Conservation (phyloP, 1,284 basidiomycete genomes). For the Leccinum solheimii region DNA sequence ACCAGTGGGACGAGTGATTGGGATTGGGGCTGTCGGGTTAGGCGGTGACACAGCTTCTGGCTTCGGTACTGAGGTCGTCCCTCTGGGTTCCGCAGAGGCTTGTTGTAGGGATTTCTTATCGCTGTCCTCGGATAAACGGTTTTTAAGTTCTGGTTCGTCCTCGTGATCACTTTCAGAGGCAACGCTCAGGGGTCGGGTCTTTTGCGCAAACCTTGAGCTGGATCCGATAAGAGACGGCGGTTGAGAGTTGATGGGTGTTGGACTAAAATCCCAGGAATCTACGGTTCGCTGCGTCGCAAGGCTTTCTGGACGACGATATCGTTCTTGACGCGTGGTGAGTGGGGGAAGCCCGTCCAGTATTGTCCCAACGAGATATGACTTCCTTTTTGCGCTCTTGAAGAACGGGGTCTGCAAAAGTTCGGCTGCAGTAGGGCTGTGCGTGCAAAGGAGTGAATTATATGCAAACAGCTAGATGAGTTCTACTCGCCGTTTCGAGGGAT, state of each 20-base stretch:
- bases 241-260: conserved; percentile 15
- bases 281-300: conserved; percentile 22
- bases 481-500: conserved; percentile 66
- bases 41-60: not conserved
- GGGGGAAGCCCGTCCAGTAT: conserved; percentile 75
- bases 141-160: conserved; percentile 7
- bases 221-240: conserved; percentile 9
- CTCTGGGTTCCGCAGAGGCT: not conserved
- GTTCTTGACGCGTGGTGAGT: conserved; percentile 68
- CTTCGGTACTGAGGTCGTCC: not conserved
- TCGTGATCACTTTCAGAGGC: conserved; percentile 7
- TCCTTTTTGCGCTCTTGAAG: conserved; percentile 77
- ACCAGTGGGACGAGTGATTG: conserved; percentile 3
- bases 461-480: not conserved
- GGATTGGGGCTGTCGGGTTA: conserved; percentile 8
- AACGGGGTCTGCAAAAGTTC: conserved; percentile 80
- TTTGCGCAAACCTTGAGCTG: conserved; percentile 7
- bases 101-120: not conserved
- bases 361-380: conserved; percentile 68
- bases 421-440: conserved; percentile 66
- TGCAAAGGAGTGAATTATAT: not conserved
- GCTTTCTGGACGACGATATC: conserved; percentile 19
- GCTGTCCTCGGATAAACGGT: conserved; percentile 3
- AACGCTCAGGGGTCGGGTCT: conserved; percentile 2
- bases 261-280: conserved; percentile 36